Conservation (phyloP, 345 rosid species). For the Populus simonii region DNA sequence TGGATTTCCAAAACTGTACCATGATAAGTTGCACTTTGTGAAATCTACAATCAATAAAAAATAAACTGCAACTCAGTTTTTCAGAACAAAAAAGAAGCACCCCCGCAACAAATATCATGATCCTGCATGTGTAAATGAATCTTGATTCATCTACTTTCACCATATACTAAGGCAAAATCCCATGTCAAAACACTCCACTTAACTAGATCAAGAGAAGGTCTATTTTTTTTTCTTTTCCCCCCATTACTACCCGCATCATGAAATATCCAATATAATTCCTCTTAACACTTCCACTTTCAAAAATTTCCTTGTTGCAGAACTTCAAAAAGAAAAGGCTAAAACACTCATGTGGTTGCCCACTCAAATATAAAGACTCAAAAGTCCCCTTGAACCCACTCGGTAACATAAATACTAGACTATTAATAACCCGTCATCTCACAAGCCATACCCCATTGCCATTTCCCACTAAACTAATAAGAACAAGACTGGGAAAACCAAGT, state of each 20-base stretch:
- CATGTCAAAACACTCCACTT: background rate
- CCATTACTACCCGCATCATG: background rate
- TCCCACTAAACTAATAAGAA: too few relatives aligned
- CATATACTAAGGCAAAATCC: background rate
- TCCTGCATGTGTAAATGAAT: background rate
- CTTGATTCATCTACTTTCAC: background rate
- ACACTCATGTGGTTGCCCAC: background rate
- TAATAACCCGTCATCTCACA: too few relatives aligned
- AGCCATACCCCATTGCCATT: too few relatives aligned
- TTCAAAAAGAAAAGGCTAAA: background rate
- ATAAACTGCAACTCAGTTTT: background rate
- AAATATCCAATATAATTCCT: background rate
- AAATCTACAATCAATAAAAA: background rate
- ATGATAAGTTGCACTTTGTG: background rate
- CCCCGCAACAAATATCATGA: background rate
- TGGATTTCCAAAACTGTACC: background rate
- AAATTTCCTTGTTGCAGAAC: background rate
- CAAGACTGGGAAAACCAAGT: too few relatives aligned
- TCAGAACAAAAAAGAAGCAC: background rate
- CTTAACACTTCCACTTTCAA: too few relatives aligned
- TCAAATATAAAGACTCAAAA: too few relatives aligned
- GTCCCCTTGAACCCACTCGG: too few relatives aligned
- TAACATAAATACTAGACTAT: too few relatives aligned
- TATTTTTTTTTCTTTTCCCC: background rate
- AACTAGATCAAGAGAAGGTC: background rate